Conservation (phyloP, 2,329 filamentous ascomycete genomes). For the Diaporthe sp. region DNA sequence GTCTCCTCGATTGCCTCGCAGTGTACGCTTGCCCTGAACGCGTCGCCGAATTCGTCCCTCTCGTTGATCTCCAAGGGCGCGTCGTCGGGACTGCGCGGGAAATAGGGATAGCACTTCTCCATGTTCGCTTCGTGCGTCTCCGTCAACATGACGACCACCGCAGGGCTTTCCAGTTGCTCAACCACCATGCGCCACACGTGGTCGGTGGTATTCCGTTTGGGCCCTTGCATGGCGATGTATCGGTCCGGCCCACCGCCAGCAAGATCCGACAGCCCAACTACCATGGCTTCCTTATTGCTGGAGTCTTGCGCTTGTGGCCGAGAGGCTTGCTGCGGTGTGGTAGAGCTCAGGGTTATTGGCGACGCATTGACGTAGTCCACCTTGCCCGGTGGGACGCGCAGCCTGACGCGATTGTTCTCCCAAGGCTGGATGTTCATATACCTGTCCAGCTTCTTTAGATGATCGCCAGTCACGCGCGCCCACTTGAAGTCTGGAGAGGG, state of each 20-base stretch:
- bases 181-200: constrained; percentile 98
- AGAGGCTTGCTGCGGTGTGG: constrained; percentile 46
- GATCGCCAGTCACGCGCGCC: constrained; percentile 68
- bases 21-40: constrained; percentile 76
- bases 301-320: constrained; percentile 39
- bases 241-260: constrained; percentile 56
- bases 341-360: constrained; percentile 70
- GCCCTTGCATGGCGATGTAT: constrained; percentile 96
- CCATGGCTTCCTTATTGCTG: not conserved
- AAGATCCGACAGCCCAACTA: constrained; percentile 11
- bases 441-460: constrained; percentile 78
- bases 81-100: constrained; percentile 71
- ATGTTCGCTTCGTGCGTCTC: constrained; percentile 83
- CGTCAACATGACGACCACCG: constrained; percentile 94
- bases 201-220: constrained; percentile 79
- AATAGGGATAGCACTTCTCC: constrained; percentile 93
- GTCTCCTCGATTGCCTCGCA: constrained; percentile 74
- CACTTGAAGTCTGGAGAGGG: constrained; percentile 53
- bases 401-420: constrained; percentile 85
- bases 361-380: constrained; percentile 89
- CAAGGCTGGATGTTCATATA: constrained; percentile 93
- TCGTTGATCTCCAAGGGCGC: constrained; percentile 72
- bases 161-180: constrained; percentile 78
- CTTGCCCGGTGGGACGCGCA: constrained; percentile 80
- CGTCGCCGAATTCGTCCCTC: constrained; percentile 74